Conservation (phyloP, 129 eudicot genomes). For the Flaveria trinervia region DNA sequence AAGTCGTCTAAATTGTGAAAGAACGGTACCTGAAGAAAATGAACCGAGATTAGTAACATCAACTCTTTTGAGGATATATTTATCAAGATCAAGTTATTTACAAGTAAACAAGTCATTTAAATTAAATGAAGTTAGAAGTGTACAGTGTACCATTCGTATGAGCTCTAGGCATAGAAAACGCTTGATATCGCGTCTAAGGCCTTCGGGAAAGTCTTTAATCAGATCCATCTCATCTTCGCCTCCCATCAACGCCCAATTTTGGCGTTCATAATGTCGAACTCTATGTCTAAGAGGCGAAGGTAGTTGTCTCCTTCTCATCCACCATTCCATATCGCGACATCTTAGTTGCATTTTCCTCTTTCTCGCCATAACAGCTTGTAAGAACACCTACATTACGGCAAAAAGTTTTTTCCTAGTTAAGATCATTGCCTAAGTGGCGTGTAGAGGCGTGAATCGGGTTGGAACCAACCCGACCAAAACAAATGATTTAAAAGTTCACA, state of each 20-base stretch:
- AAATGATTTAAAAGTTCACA: not conserved
- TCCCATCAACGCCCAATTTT: conserved; percentile 79
- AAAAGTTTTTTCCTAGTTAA: conserved; percentile 9
- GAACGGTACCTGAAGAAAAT: conserved; percentile 61
- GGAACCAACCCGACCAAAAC: not conserved
- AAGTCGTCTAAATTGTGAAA: conserved; percentile 85
- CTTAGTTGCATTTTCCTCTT: conserved; percentile 93
- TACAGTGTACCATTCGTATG: conserved; percentile 61
- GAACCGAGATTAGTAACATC: not conserved
- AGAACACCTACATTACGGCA: conserved; percentile 57
- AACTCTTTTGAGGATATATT: not conserved
- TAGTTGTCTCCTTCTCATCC: conserved; percentile 94
- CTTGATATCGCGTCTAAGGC: conserved; percentile 96
- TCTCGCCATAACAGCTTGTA: conserved; percentile 92
- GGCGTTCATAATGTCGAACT: conserved; percentile 82
- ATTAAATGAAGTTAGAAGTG: not conserved
- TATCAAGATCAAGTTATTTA: not conserved
- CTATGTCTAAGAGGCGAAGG: conserved; percentile 76
- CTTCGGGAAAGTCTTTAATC: conserved; percentile 85
- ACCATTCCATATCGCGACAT: conserved; percentile 95
- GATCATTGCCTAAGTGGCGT: not conserved
- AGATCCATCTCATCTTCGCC: conserved; percentile 91
- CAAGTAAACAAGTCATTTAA: not conserved
- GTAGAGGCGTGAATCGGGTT: not conserved
- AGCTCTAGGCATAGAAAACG: conserved; percentile 87